Conservation (phyloP, 2,329 filamentous ascomycete species). For the Coleophoma cylindrospora region DNA sequence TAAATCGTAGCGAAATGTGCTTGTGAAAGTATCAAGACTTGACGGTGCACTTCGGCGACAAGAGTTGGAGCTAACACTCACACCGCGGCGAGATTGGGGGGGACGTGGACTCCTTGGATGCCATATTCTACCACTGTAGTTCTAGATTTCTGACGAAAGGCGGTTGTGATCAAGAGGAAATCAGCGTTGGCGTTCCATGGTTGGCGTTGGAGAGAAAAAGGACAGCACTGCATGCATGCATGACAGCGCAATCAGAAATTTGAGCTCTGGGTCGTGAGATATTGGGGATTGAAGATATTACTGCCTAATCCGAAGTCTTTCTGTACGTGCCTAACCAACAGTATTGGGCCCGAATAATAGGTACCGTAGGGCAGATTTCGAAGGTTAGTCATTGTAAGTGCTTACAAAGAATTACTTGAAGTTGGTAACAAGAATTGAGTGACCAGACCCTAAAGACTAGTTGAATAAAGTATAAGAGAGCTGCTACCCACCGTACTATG, state of each 20-base stretch:
- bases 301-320: too few relatives aligned
- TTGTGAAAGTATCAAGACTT: conserved; percentile 59
- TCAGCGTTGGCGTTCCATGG: conserved; percentile 12
- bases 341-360: too few relatives aligned
- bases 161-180: background rate
- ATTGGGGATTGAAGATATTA: too few relatives aligned
- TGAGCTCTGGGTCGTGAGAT: background rate
- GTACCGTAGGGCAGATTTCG: too few relatives aligned
- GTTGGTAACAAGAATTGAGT: too few relatives aligned
- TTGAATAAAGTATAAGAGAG: too few relatives aligned
- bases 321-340: too few relatives aligned
- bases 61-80: conserved; percentile 67
- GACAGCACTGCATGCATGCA: background rate
- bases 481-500: too few relatives aligned
- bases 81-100: conserved; percentile 78
- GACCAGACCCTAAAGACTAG: too few relatives aligned
- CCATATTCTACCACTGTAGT: conserved; percentile 75
- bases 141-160: background rate
- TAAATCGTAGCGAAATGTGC: conserved; percentile 54
- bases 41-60: conserved; percentile 26
- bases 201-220: conserved; percentile 3
- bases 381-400: too few relatives aligned
- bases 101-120: conserved; percentile 86
- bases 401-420: too few relatives aligned
- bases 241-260: background rate